Percentiles rank a stretch among this genome's conserved stretches.
phyloP scores from a whole-genome alignment of 495 filamentous ascomycete species.

The Melanomma pulvis-pyrius region DNA sequence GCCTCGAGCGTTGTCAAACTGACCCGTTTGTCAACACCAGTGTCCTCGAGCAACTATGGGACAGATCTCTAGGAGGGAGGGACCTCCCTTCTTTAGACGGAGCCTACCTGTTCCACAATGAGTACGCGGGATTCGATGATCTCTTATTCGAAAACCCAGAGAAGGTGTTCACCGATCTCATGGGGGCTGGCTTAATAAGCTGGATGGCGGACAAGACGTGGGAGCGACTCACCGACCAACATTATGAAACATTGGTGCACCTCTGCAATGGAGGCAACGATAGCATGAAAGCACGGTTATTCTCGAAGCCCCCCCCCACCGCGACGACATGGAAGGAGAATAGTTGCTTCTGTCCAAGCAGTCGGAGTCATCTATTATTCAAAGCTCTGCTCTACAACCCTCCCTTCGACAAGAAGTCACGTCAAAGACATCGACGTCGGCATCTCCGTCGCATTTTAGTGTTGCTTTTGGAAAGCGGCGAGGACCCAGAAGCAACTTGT shows the following conservation, averaged over 20 bases:
- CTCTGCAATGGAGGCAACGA: conserved; percentile 8
- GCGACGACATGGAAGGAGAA: neutral
- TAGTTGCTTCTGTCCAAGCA: conserved; percentile 14
- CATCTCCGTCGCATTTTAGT: conserved; percentile 13
- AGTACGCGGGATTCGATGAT: conserved; percentile 4
- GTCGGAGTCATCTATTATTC: conserved; percentile 8
- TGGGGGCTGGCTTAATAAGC: neutral
- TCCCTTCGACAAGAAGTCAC: neutral
- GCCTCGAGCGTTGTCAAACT: neutral
- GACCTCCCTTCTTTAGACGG: conserved; percentile 4
- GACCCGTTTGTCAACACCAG: conserved; percentile 10
- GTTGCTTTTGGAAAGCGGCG: conserved; percentile 12
- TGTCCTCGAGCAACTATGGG: conserved; percentile 9
- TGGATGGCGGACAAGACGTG: neutral
- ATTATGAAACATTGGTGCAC: conserved; percentile 12
- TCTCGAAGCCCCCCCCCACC: neutral
- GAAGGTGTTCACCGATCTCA: conserved; percentile 2
- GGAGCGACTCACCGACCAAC: conserved; percentile 4
- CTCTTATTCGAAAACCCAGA: conserved; percentile 13
- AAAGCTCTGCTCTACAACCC: neutral
- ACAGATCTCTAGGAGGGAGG: neutral
- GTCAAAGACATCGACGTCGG: neutral
- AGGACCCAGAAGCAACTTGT: conserved; percentile 13
- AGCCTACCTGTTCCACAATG: conserved; percentile 22
- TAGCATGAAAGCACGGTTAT: conserved; percentile 16